phyloP scores from a whole-genome alignment of 495 filamentous ascomycete genomes.

The Patellaria atrata region DNA sequence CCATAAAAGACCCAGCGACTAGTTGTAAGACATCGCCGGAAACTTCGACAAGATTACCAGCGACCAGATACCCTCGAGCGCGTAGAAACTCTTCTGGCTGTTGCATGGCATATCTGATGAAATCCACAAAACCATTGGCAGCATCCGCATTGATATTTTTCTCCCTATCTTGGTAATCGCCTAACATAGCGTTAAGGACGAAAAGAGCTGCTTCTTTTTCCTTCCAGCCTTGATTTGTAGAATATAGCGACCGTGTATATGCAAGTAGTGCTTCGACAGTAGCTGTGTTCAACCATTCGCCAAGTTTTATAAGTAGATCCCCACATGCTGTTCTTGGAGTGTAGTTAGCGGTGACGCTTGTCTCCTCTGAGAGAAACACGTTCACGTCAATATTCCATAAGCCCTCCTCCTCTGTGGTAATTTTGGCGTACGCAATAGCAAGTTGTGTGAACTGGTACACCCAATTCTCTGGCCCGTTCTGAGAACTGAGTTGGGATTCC shows the following conservation, averaged over 20 bases:
- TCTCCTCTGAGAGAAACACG: conserved; percentile 87
- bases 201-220: conserved; percentile 66
- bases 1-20: conserved; percentile 47
- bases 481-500: conserved; percentile 47
- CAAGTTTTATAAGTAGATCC: conserved; percentile 82
- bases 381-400: conserved; percentile 96
- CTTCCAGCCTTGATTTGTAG: conserved; percentile 39
- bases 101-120: conserved; percentile 65
- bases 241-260: conserved; percentile 52
- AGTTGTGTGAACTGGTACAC: conserved; percentile 69
- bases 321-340: conserved; percentile 83
- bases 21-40: conserved; percentile 39
- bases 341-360: conserved; percentile 90
- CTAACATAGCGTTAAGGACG: conserved; percentile 63
- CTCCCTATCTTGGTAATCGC: conserved; percentile 63
- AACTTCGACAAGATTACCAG: conserved; percentile 51
- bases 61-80: conserved; percentile 73
- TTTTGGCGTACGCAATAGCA: conserved; percentile 74
- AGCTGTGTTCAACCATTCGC: conserved; percentile 63
- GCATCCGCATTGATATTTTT: conserved; percentile 51
- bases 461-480: conserved; percentile 49
- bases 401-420: conserved; percentile 81
- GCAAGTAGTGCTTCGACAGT: conserved; percentile 60
- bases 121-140: conserved; percentile 55
- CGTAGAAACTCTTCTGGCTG: conserved; percentile 53